phyloP scores from a whole-genome alignment of 441 rosid species.

The Geranium incanum region DNA sequence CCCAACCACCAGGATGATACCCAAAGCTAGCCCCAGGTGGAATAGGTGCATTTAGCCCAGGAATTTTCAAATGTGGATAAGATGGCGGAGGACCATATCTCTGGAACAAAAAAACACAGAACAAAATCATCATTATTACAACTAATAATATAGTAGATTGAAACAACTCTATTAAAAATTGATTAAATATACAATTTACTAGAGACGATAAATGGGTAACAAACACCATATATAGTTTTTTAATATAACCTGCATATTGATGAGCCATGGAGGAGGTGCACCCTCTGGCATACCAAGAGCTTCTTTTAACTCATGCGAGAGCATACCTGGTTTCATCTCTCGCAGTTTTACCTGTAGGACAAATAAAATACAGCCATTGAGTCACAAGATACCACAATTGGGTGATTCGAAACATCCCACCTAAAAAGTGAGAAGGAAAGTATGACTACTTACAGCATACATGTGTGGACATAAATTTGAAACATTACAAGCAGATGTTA shows the following conservation, averaged over 20 bases:
- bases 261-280: constrained; percentile 99
- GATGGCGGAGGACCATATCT: constrained; percentile 99
- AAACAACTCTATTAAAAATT: neutral
- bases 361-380: constrained; percentile 9
- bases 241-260: constrained; percentile 83
- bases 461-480: neutral
- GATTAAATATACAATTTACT: neutral
- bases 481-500: neutral
- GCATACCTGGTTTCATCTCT: constrained; percentile 89
- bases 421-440: neutral
- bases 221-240: constrained; percentile 7
- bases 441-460: neutral
- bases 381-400: neutral
- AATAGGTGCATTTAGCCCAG: constrained; percentile 93
- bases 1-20: constrained; percentile 98
- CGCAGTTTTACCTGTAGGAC: constrained; percentile 71
- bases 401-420: neutral
- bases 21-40: constrained; percentile 96
- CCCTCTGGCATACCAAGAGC: constrained; percentile 99
- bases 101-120: constrained; percentile 30
- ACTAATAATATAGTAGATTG: neutral
- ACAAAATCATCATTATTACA: neutral
- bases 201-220: neutral
- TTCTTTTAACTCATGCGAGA: constrained; percentile 81
- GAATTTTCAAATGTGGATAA: constrained; percentile 85